Evolutionary conservation across 495 filamentous ascomycete species (phyloP), one percentile per base, ranked within the genome.

Genomic region (Rusavskia elegans): DNA sequence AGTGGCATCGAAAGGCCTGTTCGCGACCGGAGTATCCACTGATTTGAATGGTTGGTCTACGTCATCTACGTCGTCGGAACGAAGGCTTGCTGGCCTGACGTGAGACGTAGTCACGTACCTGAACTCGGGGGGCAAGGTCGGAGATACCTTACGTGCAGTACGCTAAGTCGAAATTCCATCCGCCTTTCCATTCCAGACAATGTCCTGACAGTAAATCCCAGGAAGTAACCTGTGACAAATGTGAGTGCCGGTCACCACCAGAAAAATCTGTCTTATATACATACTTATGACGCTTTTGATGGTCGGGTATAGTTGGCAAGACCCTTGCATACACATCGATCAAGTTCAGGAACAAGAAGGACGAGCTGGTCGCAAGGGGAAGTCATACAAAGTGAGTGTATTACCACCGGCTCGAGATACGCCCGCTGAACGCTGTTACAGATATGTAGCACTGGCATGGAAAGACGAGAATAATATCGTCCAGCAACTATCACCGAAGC

Each of bases 331-430:
- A 79, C 59, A 98, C 92, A 1, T 82, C 72, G 3, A 82, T 96
- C 54, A 73, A 71, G 13, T 97, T 98, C 64, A 72, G 65, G 27
- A 89, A 95, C 58, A 60, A 61, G n/a, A 78, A 85, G 55, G 81
- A 84, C 11, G 76, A 95, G 30, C 57, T 95, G 23, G 77, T 89
- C 37, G 92, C 92, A 3, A 70, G 89, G 54, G 92, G 92, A 21
- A 96, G 90, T 58, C 92, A 98, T 70, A 97, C 92, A 9, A 98
- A 98, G 87, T 94, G 61, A 63, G 79, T 70, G 40, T 10, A 39
- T 23, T 40, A 27, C 38, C 38, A 5, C 7, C 16, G 19, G 5
- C 13, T 29, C 5, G n/a, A 21, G 8, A 9, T 11, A 42, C 2
- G 8, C 5, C 20, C 14, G 20, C 8, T 9, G n/a, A 19, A 42